Evolutionary conservation across 176 grass and related monocot genomes (phyloP), one percentile per base, ranked within the genome.

Genomic region (Phyllostachys edulis): DNA sequence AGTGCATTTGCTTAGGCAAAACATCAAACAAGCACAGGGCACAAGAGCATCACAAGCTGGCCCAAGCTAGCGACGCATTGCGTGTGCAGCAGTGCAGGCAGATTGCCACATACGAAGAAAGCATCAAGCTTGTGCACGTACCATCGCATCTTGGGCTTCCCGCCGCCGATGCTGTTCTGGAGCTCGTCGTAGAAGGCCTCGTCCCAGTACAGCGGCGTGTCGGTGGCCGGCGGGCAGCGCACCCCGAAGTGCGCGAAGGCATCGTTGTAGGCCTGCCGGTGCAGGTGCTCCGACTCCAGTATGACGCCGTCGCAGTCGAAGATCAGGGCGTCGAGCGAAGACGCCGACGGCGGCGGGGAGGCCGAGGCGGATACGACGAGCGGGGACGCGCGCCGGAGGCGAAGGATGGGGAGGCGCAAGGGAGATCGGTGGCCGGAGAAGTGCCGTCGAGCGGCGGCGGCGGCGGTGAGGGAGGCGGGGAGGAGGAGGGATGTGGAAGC

Each of bases 61-160:
- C 10, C 17, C 27, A 52, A 51, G 40, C 71, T 36, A 64, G 2
- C 24, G 17, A 51, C 54, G 45, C 47, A n/a, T 29, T 4, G 63
- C 9, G 51, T 16, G 2, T 5, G 8, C 16, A 65, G 24, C 3
- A 6, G 24, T 45, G 39, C n/a, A 63, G 4, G 2, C 16, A 20
- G 77, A 64, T 65, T 8, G 42, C 77, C 15, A 52, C 9, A 15
- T 52, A 4, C 24, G 12, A 68, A 11, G 9, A 55, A 63, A 61
- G 5, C 63, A 29, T 13, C 62, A 14, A 72, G 36, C 40, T 85
- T 15, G 61, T 5, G 29, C 3, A 76, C 77, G 20, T 85, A 98
- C 96, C 96, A 98, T 85, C 96, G 92, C 96, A 98, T 95, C 80
- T 98, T 98, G 65, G 96, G 96, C 49, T 95, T 98, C 41, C 96